Evolutionary conservation across 176 grass and related monocot species (phyloP), one percentile per base, ranked within the genome.

Genomic region (Avena sativa): DNA sequence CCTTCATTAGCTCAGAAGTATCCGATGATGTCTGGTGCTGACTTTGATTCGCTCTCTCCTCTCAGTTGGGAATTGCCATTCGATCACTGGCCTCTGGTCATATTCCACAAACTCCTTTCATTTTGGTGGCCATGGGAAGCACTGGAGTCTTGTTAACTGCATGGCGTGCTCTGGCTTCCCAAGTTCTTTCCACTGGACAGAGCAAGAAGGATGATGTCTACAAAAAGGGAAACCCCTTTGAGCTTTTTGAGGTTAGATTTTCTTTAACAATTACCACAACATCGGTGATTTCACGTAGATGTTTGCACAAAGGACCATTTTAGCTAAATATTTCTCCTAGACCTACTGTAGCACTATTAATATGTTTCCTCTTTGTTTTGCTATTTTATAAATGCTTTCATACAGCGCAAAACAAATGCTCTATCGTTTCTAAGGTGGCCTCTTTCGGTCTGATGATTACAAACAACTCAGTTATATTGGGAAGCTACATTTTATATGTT

Each of bases 41-140:
- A 76, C 61, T 75, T 9, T 6, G 4, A 70, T 81, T 51, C 16
- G 25, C n/a, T 71, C 8, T 83, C 17, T 85, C 30, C 11, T 85
- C 66, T 25, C 79, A 96, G 97, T 55, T 96, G 59, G 97, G 97
- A 70, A 80, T 99, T 84, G 83, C 89, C 25, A 96, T 99, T 63
- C 87, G 97, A 79, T 86, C 94, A 78, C 59, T 84, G 57, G 79
- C 79, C 30, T 83, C 89, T 75, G 94, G 94, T 79, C 97, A 99
- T 84, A 78, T 99, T 88, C 92, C 90, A 53, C 76, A 87, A 36
- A 83, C 53, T 87, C 74, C 90, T 61, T 99, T 99, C 84, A 89
- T 99, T 84, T 87, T 96, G 48, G 87, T 96, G 84, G 79, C 94
- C 38, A 96, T 96, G 97, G 90, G 90, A 79, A 93, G 92, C 76